Evolutionary conservation across 176 grass and related monocot species (phyloP).

Genomic region (Ananas comosus): DNA sequence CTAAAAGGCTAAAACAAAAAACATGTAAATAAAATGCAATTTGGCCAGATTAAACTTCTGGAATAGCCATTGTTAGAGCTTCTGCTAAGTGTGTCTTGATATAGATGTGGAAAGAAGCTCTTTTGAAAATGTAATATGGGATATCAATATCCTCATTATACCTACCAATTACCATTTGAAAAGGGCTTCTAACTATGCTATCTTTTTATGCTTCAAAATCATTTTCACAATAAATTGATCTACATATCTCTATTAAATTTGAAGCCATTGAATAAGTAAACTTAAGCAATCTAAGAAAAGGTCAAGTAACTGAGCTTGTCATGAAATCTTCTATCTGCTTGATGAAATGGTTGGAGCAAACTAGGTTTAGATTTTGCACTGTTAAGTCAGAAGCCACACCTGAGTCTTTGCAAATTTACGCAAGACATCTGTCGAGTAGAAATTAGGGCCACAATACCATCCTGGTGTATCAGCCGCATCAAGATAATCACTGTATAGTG

Average conservation of each 20-base stretch:
- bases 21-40: no score
- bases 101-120: no score
- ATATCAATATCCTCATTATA: no score
- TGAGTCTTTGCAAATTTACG: conserved; percentile 77
- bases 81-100: no score
- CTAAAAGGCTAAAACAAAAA: no score
- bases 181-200: no score
- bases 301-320: not conserved
- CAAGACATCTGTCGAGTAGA: conserved; percentile 77
- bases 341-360: not conserved
- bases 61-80: no score
- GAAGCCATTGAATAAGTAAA: not conserved
- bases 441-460: conserved; percentile 90
- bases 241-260: not conserved
- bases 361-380: not conserved
- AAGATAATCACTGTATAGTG: conserved; percentile 71
- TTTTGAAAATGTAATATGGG: no score
- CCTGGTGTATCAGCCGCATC: conserved; percentile 78
- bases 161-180: no score
- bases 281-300: not conserved
- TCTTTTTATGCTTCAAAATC: no score
- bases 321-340: not conserved
- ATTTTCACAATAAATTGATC: no score
- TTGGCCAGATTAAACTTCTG: no score
- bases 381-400: conserved; percentile 27